Evolutionary conservation across 228 moss, liverwort and hornwort genomes (phyloP).

Genomic region (Sphagnum magellanicum): DNA sequence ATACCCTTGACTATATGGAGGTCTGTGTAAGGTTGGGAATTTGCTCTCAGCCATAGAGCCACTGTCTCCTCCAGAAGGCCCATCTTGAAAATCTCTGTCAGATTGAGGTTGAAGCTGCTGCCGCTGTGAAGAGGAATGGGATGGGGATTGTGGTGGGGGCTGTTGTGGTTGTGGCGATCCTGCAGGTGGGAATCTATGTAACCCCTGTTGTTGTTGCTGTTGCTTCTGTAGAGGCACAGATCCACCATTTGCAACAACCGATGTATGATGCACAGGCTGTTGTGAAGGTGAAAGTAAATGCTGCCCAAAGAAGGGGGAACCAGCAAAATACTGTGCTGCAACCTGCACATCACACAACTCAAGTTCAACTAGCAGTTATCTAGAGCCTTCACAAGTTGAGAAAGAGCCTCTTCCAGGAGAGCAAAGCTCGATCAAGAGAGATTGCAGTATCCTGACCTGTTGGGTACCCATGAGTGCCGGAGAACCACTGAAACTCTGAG

Average conservation of each 20-base stretch:
- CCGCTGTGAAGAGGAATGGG: constrained; percentile 14
- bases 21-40: constrained; percentile 27
- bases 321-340: constrained; percentile 33
- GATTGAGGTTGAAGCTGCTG: constrained; percentile 19
- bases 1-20: constrained; percentile 21
- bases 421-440: too few relatives aligned
- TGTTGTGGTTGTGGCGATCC: constrained; percentile 21
- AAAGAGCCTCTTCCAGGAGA: too few relatives aligned
- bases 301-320: constrained; percentile 55
- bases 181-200: constrained; percentile 36
- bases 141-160: constrained; percentile 38
- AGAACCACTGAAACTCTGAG: constrained; percentile 45
- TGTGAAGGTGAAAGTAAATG: constrained; percentile 54
- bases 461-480: constrained; percentile 47
- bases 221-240: constrained; percentile 20
- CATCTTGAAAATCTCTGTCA: constrained; percentile 4
- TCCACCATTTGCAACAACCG: constrained; percentile 21
- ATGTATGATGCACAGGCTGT: constrained; percentile 35
- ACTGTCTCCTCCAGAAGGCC: constrained; percentile 16
- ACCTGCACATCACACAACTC: constrained; percentile 18
- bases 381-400: too few relatives aligned
- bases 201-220: constrained; percentile 20
- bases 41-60: constrained; percentile 57
- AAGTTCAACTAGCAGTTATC: too few relatives aligned
- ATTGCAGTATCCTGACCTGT: constrained; percentile 36